Conservation (phyloP, 106 monocot genomes). For the Acanthochlamys bracteata region DNA sequence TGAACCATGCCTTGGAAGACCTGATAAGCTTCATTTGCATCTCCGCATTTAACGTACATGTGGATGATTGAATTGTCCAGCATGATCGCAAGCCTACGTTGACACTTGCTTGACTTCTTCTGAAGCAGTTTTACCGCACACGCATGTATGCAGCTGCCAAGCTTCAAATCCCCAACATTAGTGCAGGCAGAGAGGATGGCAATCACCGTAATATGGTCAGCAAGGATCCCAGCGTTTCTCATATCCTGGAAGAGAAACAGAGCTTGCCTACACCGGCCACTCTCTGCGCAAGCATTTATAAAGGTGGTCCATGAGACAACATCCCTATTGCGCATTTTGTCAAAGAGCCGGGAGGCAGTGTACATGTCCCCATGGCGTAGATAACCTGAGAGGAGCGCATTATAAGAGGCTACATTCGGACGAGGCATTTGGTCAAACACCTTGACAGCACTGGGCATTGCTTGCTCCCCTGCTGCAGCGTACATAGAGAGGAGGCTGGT, state of each 20-base stretch:
- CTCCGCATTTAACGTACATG: constrained; percentile 34
- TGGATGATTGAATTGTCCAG: constrained; percentile 34
- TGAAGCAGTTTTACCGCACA: too few species aligned
- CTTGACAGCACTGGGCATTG: neutral
- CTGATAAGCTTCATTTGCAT: constrained; percentile 14
- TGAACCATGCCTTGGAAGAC: constrained; percentile 18
- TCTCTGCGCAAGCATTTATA: neutral
- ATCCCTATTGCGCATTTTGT: neutral
- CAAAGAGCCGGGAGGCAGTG: neutral
- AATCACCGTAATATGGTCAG: neutral
- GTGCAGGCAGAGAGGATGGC: neutral
- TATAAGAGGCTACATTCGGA: neutral
- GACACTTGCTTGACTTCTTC: too few species aligned
- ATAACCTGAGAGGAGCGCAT: neutral
- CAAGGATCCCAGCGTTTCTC: neutral
- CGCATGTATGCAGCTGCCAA: neutral
- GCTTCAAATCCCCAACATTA: neutral
- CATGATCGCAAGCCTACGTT: neutral
- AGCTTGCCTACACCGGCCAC: neutral
- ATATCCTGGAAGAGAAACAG: neutral
- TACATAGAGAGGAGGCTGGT: neutral
- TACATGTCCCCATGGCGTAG: neutral
- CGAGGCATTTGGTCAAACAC: neutral
- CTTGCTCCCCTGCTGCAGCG: neutral
- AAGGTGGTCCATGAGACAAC: neutral